These are phyloP conservation scores for Carnegiea gigantea DNA, from an alignment of 179 eudicot genomes.

Conservation along the genomic window DNA sequence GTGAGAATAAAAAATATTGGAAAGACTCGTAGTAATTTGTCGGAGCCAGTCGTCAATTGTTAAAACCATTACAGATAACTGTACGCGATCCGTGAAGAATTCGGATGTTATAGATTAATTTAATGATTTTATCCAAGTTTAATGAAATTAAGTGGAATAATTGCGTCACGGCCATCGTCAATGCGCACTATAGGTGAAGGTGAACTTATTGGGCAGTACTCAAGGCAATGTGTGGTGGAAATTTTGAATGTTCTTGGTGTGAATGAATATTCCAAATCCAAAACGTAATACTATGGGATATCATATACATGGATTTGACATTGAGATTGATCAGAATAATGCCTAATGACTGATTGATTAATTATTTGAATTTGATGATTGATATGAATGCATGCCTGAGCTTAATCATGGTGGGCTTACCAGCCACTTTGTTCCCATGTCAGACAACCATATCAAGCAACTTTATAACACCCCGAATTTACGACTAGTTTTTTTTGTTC, in stretches of 20 bases:
- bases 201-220: neutral
- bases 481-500: too few relatives aligned
- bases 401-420: neutral
- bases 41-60: too few relatives aligned
- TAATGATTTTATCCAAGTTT: too few relatives aligned
- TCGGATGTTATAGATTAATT: too few relatives aligned
- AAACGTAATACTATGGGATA: neutral
- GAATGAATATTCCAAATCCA: neutral
- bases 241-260: neutral
- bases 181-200: slow-evolving; percentile 10
- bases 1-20: too few relatives aligned
- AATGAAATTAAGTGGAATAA: neutral
- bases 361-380: neutral
- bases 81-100: too few relatives aligned
- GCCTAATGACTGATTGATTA: neutral
- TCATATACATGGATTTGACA: neutral
- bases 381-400: neutral
- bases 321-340: too few relatives aligned
- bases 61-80: too few relatives aligned
- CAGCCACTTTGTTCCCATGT: neutral
- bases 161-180: slow-evolving; percentile 7
- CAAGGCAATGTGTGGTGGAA: neutral
- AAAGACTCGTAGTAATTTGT: too few relatives aligned
- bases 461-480: neutral
- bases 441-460: neutral